Conservation (phyloP, 148 eudicot species). For the Salicornia ramosissima region DNA sequence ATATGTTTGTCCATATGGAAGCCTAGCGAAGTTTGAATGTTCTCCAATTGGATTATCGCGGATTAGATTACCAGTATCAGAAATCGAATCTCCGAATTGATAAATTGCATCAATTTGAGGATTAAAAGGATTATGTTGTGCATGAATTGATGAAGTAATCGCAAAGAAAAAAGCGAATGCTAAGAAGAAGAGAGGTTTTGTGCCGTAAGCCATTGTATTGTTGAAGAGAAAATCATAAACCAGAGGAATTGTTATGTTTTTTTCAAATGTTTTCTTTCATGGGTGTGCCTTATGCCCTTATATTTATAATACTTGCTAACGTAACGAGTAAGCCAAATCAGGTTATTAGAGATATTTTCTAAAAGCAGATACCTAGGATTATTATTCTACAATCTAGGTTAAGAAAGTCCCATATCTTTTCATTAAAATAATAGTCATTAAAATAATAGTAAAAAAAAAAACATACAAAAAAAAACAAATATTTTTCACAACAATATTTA, state of each 20-base stretch:
- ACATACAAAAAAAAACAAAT: no score
- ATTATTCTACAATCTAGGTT: no score
- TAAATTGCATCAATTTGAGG: slow-evolving; percentile 7
- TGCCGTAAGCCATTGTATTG: background rate
- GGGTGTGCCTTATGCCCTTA: no score
- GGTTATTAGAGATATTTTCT: no score
- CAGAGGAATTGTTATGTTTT: background rate
- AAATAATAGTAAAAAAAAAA: no score
- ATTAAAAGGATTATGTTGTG: background rate
- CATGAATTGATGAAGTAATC: background rate
- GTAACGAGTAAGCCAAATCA: no score
- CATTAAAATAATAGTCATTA: no score
- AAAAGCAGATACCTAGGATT: no score
- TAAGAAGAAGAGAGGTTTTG: background rate
- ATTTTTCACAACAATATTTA: no score
- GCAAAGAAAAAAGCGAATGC: background rate
- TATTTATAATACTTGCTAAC: no score
- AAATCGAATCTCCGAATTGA: slow-evolving; percentile 30
- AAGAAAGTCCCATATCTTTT: no score
- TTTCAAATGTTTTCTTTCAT: no score
- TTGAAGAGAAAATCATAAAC: background rate
- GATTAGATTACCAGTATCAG: slow-evolving; percentile 23
- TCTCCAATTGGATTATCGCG: background rate
- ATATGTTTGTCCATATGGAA: slow-evolving; percentile 19
- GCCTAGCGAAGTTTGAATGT: background rate